Evolutionary conservation across 169 alveolate species (phyloP), one percentile per base, ranked within the genome.

Genomic region (Cryptosporidium xiaoi): DNA sequence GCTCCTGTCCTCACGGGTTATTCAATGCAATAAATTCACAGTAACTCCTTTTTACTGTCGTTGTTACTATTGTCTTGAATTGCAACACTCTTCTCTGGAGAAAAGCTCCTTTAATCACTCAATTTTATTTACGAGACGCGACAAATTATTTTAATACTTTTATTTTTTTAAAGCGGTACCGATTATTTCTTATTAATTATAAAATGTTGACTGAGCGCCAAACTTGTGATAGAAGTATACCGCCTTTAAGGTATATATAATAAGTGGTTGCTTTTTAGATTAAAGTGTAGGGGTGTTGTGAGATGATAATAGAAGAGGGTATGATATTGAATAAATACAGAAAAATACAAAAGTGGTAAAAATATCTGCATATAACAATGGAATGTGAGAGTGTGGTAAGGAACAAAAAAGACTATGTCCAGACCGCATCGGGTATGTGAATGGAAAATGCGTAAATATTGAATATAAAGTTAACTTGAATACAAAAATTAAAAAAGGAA

Each of bases 1-100:
- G 87, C 87, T 77, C 87, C 87, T 77, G 56, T 77, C 87, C 87
- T 77, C 87, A 77, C 87, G 87, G 87, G 53, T 34, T 60, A 55
- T 3, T 55, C 31, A 27, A 2, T 7, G 64, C 12, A 27, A 13
- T 1, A 40, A 40, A 40, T 40, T 8, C 48, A 40, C 27, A 40
- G 48, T 40, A 40, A 8, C 10, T 8, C 10, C 48, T 40, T 40
- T 8, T 8, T 40, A 8, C 1, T 24, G 27, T 40, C 1, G 48
- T 40, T 1, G 27, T 0, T 24, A 24, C 27, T 24, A 24, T 24
- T 24, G 27, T 24, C 10, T 40, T 40, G 13, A 40, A 40, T 40
- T 40, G 10, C 4, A 40, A 40, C 48, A 6, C 48, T 40, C 10
- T 8, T 40, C 48, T 8, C 0, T 40, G 0, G 48, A 8, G 48